Base-by-base conservation (phyloP, 2,329 filamentous ascomycete genomes). In the Arthroderma sp. region DNA sequence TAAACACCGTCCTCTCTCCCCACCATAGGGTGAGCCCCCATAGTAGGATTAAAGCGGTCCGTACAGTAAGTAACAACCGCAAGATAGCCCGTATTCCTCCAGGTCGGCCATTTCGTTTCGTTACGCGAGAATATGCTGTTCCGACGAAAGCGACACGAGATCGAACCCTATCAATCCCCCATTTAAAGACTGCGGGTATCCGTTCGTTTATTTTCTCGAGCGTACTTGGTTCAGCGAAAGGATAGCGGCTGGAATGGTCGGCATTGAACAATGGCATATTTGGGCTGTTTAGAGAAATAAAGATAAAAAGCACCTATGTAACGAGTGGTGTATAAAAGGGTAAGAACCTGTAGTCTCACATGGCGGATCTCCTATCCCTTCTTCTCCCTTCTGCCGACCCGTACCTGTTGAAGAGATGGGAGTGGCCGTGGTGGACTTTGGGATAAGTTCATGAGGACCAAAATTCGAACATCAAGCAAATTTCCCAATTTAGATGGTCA, bases 1-100 rank as follows among this genome's bases (percentile, higher is more conserved):
- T 77, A 70, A 94, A 97, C 37, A 85, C 79, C 71, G 81, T 86
- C 59, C 87, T 79, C 75, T 98, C 93, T 1, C 91, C 90, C 83
- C 88, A 93, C 62, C 93, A 81, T 61, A 98, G 66, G 19, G 87
- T 78, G 21, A 88, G 70, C 41, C 90, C 65, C 91, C 93, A 98
- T 49, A 91, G 59, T 11, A 81, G 68, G 17, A 87, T 81, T 62
- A 95, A 70, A 15, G 84, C 69, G 67, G 87, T 86, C 37, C 83
- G 80, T 57, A 89, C 47, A 1, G 65, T 71, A 37, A 72, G 66
- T 0, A 68, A 54, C 4, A 55, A n/a, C 13, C 57, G 38, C 31
- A 63, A n/a, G 17, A 59, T 13, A 57, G 56, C 44, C 59, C 64
- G 4, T 62, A 49, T 1, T 58, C 21, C 28, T 57, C 62, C 53